A percentile compares a stretch with the other conserved stretches of the same genome.
These are phyloP conservation scores for Fraxinus paxiana DNA, from an alignment of 305 asterid species.

Conservation along the genomic window DNA sequence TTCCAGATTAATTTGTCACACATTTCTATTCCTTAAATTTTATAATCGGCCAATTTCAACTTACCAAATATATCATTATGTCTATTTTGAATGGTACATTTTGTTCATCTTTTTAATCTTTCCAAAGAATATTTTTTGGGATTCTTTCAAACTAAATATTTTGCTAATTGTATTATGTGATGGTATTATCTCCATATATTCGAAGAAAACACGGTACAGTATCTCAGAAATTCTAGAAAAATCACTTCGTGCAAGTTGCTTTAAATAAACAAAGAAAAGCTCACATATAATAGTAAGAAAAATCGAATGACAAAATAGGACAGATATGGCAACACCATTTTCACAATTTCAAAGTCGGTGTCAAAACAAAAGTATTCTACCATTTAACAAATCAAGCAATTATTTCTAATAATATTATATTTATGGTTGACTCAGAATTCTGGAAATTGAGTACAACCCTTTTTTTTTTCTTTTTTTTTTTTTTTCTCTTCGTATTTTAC, in stretches of 20 bases:
- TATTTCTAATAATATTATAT: not conserved
- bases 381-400: not conserved
- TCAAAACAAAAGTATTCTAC: not conserved
- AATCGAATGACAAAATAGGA: not conserved
- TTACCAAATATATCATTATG: not conserved
- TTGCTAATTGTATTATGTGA: not conserved
- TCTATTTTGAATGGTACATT: not conserved
- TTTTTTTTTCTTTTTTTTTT: too few relatives aligned
- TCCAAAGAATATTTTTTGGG: not conserved
- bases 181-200: not conserved
- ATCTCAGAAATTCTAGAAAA: not conserved
- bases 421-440: too few relatives aligned
- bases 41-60: not conserved
- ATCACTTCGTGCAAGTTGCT: not conserved
- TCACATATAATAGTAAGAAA: not conserved
- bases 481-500: too few relatives aligned
- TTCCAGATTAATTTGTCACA: not conserved
- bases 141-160: not conserved
- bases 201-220: not conserved
- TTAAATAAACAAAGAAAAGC: not conserved
- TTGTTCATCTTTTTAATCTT: not conserved
- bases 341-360: not conserved
- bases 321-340: not conserved
- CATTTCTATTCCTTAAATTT: not conserved
- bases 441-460: too few relatives aligned